phyloP scores from a whole-genome alignment of 2,329 filamentous ascomycete species.

The Cladorrhinum sp. region DNA sequence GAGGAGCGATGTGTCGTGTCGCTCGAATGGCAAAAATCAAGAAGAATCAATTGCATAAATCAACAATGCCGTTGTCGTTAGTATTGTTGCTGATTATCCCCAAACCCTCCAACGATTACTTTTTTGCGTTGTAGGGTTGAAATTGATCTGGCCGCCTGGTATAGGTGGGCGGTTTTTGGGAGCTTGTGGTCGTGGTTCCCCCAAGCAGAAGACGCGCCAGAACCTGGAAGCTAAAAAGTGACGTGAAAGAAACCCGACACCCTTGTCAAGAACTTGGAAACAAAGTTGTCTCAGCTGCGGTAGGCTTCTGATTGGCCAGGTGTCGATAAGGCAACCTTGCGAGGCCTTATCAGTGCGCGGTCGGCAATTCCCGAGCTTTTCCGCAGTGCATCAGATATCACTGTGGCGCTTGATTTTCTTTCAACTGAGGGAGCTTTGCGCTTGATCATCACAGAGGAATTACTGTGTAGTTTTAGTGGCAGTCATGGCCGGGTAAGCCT shows the following conservation, averaged over 20 bases:
- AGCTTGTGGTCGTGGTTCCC: background rate
- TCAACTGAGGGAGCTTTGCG: background rate
- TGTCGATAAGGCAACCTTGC: background rate
- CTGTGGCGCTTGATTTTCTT: constrained; percentile 1
- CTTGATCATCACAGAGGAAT: background rate
- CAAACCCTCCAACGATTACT: background rate
- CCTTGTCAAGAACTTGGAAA: constrained; percentile 2
- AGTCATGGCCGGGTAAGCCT: constrained; percentile 25
- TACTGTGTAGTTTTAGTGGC: background rate
- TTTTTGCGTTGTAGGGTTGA: background rate
- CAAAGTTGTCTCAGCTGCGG: background rate
- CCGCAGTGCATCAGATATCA: constrained; percentile 6
- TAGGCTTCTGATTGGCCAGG: background rate
- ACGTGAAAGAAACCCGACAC: constrained; percentile 11
- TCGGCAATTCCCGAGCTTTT: constrained; percentile 1
- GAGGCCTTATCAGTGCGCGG: background rate
- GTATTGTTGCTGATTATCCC: background rate
- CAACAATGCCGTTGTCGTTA: background rate
- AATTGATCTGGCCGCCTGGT: background rate
- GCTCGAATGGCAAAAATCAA: background rate
- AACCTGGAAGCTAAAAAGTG: constrained; percentile 7
- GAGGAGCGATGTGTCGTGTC: background rate
- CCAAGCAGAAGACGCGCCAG: constrained; percentile 5
- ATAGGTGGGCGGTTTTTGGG: background rate
- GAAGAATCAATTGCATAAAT: background rate